Conservation (phyloP, 805 yeast genomes). For the Peterozyma xylosa region DNA sequence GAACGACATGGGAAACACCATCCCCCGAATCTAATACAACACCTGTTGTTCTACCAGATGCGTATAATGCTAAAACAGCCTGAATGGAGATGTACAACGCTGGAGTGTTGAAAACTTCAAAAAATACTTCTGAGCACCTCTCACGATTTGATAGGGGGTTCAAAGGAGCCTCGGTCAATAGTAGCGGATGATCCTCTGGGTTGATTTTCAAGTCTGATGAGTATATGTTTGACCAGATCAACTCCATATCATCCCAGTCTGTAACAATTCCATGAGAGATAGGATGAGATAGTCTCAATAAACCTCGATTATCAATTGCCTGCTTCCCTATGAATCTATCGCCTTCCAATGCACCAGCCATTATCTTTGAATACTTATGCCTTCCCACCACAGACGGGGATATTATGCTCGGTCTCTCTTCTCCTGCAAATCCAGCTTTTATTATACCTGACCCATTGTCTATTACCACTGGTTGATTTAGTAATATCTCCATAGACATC, state of each 20-base stretch:
- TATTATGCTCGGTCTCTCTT: conserved; percentile 64
- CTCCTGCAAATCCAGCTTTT: conserved; percentile 92
- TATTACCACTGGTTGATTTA: conserved; percentile 70
- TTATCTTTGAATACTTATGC: conserved; percentile 76
- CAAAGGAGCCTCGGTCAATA: conserved; percentile 85
- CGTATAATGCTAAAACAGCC: conserved; percentile 78
- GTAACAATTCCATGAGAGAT: conserved; percentile 70
- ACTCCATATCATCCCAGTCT: conserved; percentile 85
- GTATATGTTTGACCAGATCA: conserved; percentile 67
- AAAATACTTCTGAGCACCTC: conserved; percentile 53
- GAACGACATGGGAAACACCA: conserved; percentile 83
- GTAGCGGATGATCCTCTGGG: conserved; percentile 78
- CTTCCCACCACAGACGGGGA: conserved; percentile 66
- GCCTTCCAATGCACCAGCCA: conserved; percentile 64
- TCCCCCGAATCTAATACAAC: conserved; percentile 88
- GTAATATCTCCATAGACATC: conserved; percentile 17
- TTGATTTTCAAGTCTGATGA: conserved; percentile 46
- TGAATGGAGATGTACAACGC: conserved; percentile 69
- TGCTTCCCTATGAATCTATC: conserved; percentile 67
- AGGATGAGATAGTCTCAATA: conserved; percentile 66
- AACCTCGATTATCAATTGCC: conserved; percentile 74
- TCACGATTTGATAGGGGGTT: conserved; percentile 62
- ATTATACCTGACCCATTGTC: conserved; percentile 82
- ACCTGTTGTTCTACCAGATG: conserved; percentile 88
- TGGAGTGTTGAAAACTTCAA: conserved; percentile 69